A percentile compares a stretch with the other conserved stretches of the same genome.
Evolutionary conservation across 495 filamentous ascomycete genomes (phyloP).

Genomic region (Ramalina intermedia): DNA sequence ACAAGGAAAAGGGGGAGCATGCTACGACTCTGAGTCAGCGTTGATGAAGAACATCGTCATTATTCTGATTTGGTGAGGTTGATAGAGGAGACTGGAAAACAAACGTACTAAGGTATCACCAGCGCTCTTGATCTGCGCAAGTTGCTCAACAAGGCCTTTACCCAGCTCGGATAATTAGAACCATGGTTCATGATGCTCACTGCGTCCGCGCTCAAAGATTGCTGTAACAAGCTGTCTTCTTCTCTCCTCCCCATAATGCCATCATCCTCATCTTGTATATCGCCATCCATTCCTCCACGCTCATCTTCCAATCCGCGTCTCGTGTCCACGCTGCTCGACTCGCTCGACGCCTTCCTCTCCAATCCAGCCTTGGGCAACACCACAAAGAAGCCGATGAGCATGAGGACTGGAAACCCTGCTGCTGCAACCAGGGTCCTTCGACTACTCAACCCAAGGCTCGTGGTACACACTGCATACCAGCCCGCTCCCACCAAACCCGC

Average conservation of each 20-base stretch:
- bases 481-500: constrained; percentile 81
- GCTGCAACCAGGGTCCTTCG: constrained; percentile 57
- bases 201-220: not conserved
- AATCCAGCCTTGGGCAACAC: constrained; percentile 56
- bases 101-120: constrained; percentile 52
- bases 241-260: not conserved
- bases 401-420: constrained; percentile 62
- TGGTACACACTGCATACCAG: constrained; percentile 72
- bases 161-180: constrained; percentile 1
- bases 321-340: no score
- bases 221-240: not conserved
- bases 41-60: not conserved
- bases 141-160: constrained; percentile 31
- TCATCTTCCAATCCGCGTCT: constrained; percentile 22
- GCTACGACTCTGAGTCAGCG: constrained; percentile 24
- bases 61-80: not conserved
- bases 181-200: not conserved
- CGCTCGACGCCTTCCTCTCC: not conserved
- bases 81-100: no score
- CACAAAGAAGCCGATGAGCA: constrained; percentile 74
- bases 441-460: constrained; percentile 56
- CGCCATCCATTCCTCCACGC: constrained; percentile 15
- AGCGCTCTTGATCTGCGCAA: constrained; percentile 37
- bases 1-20: constrained; percentile 88
- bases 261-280: constrained; percentile 25